These are phyloP conservation scores for Ampelomyces quisqualis DNA, from an alignment of 2,329 filamentous ascomycete species.

Conservation along the genomic window DNA sequence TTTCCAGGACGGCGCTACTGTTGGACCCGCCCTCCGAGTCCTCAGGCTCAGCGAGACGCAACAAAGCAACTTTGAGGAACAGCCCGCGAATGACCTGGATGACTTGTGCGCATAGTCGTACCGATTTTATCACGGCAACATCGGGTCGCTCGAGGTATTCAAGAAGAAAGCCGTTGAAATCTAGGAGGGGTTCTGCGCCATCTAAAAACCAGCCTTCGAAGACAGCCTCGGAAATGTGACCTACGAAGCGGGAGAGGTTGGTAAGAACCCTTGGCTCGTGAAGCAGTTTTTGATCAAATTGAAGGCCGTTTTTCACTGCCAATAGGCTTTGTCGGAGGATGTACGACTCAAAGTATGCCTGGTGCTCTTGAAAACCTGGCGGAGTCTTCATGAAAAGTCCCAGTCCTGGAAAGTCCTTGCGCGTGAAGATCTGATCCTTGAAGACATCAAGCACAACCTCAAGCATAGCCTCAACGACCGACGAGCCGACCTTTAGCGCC, in stretches of 20 bases:
- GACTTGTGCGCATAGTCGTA: conserved; percentile 86
- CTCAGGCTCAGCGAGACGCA: conserved; percentile 82
- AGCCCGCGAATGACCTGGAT: conserved; percentile 73
- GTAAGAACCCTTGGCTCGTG: conserved; percentile 81
- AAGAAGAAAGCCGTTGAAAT: conserved; percentile 80
- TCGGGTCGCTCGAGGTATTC: conserved; percentile 89
- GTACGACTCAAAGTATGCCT: conserved; percentile 93
- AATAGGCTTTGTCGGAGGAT: conserved; percentile 74
- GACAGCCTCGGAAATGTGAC: conserved; percentile 82
- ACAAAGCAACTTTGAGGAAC: conserved; percentile 75
- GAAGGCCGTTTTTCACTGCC: conserved; percentile 68
- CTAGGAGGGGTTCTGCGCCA: conserved; percentile 77
- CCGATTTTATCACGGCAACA: conserved; percentile 76
- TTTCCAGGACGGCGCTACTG: conserved; percentile 72
- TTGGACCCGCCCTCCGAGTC: conserved; percentile 63
- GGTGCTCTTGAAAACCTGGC: conserved; percentile 89
- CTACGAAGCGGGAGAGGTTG: conserved; percentile 78
- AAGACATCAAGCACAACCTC: conserved; percentile 79
- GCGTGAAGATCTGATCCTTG: conserved; percentile 77
- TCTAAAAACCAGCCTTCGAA: conserved; percentile 97
- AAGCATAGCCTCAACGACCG: conserved; percentile 72
- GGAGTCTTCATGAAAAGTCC: conserved; percentile 84
- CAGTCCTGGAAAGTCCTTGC: conserved; percentile 90
- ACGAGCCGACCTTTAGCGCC: conserved; percentile 60
- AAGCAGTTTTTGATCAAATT: conserved; percentile 69